Evolutionary conservation across 2,329 filamentous ascomycete genomes (phyloP).

Genomic region (Xylaria arbuscula): DNA sequence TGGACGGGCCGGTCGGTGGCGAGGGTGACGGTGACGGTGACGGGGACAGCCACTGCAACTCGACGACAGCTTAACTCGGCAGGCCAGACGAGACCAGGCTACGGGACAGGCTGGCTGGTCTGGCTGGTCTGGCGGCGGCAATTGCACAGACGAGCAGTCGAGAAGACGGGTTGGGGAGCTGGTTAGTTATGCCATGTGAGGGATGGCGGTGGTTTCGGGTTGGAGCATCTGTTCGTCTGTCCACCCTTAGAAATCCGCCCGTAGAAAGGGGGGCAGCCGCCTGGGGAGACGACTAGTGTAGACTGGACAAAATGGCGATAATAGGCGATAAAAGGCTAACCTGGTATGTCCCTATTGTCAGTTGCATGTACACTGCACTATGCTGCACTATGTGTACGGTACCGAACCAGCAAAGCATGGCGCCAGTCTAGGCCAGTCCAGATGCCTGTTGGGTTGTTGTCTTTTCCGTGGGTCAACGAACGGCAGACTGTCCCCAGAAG

Average conservation of each 20-base stretch:
- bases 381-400: not conserved
- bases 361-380: not conserved
- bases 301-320: not conserved
- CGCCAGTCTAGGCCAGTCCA: not conserved
- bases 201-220: slow-evolving; percentile 21
- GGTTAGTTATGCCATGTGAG: slow-evolving; percentile 11
- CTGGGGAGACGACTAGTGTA: not conserved
- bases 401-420: not conserved
- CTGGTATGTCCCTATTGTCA: not conserved
- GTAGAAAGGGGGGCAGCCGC: slow-evolving; percentile 21
- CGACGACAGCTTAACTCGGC: not conserved
- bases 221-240: slow-evolving; percentile 22
- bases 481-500: slow-evolving; percentile 1
- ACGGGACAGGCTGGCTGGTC: not conserved
- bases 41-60: not conserved
- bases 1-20: not conserved
- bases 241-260: not conserved
- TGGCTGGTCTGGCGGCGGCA: not conserved
- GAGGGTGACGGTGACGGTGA: not conserved
- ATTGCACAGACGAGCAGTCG: not conserved
- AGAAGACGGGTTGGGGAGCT: not conserved
- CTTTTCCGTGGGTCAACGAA: slow-evolving; percentile 14
- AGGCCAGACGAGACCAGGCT: not conserved
- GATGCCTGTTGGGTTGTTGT: not conserved
- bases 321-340: not conserved